Evolutionary conservation across 164 flowering plant species (phyloP).

Genomic region (Magnolia kwangsiensis): DNA sequence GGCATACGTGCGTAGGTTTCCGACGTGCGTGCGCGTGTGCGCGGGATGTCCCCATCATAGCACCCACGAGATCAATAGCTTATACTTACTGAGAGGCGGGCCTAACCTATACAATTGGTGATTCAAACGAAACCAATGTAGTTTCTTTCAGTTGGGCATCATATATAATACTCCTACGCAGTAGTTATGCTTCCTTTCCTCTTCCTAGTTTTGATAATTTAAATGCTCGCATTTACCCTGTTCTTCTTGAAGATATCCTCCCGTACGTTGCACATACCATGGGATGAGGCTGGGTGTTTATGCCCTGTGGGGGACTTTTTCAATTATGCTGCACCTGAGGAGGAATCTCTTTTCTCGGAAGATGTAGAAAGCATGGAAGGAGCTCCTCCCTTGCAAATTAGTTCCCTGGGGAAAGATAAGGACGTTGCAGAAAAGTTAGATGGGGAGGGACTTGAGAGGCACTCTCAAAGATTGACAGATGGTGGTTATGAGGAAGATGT

Average conservation of each 20-base stretch:
- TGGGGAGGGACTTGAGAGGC: constrained; percentile 21
- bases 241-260: constrained; percentile 67
- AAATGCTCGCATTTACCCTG: not conserved
- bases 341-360: constrained; percentile 28
- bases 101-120: no score
- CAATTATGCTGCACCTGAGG: constrained; percentile 88
- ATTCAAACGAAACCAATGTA: not conserved
- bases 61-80: no score
- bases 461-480: constrained; percentile 55
- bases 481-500: constrained; percentile 60
- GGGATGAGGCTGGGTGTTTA: constrained; percentile 98
- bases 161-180: no score
- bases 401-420: constrained; percentile 14
- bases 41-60: no score
- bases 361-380: constrained; percentile 29
- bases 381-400: constrained; percentile 16
- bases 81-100: no score
- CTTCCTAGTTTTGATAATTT: not conserved
- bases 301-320: constrained; percentile 96
- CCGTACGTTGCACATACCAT: constrained; percentile 80
- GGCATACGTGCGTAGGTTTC: no score
- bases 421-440: constrained; percentile 12
- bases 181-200: not conserved
- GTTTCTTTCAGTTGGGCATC: not conserved
- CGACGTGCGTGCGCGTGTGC: no score